Percentiles rank a stretch among this genome's conserved stretches.
Evolutionary conservation across 352 stramenopile species (phyloP).

Genomic region (Plasmopara halstedii): DNA sequence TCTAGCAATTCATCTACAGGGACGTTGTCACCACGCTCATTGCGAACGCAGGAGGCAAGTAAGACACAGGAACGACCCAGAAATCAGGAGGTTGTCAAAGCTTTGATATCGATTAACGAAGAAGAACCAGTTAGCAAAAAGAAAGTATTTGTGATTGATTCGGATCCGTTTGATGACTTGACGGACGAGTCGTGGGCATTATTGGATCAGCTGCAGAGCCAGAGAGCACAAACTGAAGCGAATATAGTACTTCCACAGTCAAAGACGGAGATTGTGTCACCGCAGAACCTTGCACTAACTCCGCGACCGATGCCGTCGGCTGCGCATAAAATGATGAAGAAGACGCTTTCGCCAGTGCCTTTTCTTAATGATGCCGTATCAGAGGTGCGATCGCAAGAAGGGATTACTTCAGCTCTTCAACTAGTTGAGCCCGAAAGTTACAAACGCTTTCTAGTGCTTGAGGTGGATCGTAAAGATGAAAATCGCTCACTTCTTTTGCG

Average conservation of each 20-base stretch:
- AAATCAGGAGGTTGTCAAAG: background rate
- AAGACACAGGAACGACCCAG: slow-evolving; percentile 10
- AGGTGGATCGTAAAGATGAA: slow-evolving; percentile 46
- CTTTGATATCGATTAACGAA: slow-evolving; percentile 1
- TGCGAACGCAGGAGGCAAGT: slow-evolving; percentile 6
- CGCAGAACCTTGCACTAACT: slow-evolving; percentile 21
- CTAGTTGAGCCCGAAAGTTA: slow-evolving; percentile 24
- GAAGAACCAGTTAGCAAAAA: background rate
- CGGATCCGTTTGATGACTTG: slow-evolving; percentile 56
- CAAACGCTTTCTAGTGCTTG: slow-evolving; percentile 54
- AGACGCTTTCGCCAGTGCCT: background rate
- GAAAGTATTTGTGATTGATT: slow-evolving; percentile 11
- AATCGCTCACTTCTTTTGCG: slow-evolving; percentile 45
- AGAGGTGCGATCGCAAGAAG: slow-evolving; percentile 17
- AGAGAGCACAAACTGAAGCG: slow-evolving; percentile 24
- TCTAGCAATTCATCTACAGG: slow-evolving; percentile 15
- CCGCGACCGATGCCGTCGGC: slow-evolving; percentile 22
- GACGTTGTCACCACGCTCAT: slow-evolving; percentile 9
- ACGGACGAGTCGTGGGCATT: slow-evolving; percentile 73
- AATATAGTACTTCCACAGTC: slow-evolving; percentile 10
- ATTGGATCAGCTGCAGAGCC: slow-evolving; percentile 56
- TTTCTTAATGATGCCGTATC: slow-evolving; percentile 4
- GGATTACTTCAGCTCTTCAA: background rate
- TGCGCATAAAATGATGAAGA: slow-evolving; percentile 6
- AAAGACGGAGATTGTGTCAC: slow-evolving; percentile 22